These are phyloP conservation scores for Plectosphaerella plurivora DNA, from an alignment of 2,329 filamentous ascomycete genomes.

Conservation along the genomic window DNA sequence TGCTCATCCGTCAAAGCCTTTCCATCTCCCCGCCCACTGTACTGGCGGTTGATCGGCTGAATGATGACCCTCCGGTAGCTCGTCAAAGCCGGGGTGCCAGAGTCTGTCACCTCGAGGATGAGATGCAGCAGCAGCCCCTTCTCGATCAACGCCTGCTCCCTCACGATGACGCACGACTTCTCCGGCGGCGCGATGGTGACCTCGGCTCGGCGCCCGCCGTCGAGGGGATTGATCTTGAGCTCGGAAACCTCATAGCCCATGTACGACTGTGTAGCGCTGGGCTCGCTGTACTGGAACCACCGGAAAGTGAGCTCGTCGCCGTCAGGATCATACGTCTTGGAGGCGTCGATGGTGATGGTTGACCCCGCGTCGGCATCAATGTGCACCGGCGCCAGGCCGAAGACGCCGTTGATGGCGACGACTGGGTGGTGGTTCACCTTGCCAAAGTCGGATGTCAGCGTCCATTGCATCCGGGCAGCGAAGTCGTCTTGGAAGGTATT, in stretches of 20 bases:
- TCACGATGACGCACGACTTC: slow-evolving; percentile 24
- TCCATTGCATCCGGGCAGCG: slow-evolving; percentile 35
- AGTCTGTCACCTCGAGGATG: slow-evolving; percentile 42
- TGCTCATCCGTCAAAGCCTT: not conserved
- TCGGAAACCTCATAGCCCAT: slow-evolving; percentile 33
- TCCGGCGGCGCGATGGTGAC: slow-evolving; percentile 19
- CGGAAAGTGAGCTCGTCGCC: slow-evolving; percentile 35
- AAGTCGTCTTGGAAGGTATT: slow-evolving; percentile 36
- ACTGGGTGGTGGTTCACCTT: slow-evolving; percentile 43
- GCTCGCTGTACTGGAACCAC: slow-evolving; percentile 44
- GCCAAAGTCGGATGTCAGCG: slow-evolving; percentile 16
- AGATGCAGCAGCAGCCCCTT: slow-evolving; percentile 41
- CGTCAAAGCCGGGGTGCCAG: slow-evolving; percentile 36
- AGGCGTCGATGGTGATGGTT: slow-evolving; percentile 37
- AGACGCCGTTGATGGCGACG: slow-evolving; percentile 33
- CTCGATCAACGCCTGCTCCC: slow-evolving; percentile 9
- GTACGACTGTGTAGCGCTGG: slow-evolving; percentile 32
- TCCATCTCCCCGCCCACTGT: not conserved
- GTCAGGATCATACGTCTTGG: slow-evolving; percentile 41
- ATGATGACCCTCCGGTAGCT: slow-evolving; percentile 40
- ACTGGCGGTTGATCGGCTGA: slow-evolving; percentile 20
- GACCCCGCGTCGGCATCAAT: slow-evolving; percentile 34
- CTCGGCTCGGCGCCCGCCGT: slow-evolving; percentile 10
- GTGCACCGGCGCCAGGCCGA: slow-evolving; percentile 28
- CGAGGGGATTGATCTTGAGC: slow-evolving; percentile 21